Conservation (phyloP, 805 yeast genomes). For the Ogataea saltuana region DNA sequence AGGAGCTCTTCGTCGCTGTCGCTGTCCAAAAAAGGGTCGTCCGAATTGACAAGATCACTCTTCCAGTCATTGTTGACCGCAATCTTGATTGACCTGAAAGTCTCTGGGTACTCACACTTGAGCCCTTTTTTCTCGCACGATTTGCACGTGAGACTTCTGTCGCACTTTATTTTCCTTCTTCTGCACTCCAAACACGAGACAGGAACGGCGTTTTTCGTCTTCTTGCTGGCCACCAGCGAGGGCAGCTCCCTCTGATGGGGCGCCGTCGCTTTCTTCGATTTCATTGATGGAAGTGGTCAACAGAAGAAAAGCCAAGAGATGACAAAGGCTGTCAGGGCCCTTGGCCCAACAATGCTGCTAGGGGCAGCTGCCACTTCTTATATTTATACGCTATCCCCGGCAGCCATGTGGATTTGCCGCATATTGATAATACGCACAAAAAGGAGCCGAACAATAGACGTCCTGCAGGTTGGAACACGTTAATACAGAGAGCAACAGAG, state of each 20-base stretch:
- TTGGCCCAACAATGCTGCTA: too few relatives aligned
- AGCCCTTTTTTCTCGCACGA: constrained; percentile 41
- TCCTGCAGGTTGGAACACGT: too few relatives aligned
- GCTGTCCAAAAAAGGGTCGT: neutral
- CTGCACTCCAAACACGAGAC: constrained; percentile 38
- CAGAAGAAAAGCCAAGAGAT: too few relatives aligned
- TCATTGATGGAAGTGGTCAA: too few relatives aligned
- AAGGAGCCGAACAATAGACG: too few relatives aligned
- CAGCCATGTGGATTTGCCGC: too few relatives aligned
- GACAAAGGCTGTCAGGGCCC: too few relatives aligned
- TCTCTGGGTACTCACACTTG: constrained; percentile 45
- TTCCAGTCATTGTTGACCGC: constrained; percentile 6
- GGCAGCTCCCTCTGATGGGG: too few relatives aligned
- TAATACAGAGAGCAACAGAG: too few relatives aligned
- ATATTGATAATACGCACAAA: too few relatives aligned
- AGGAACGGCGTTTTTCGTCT: constrained; percentile 22
- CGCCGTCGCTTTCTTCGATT: neutral
- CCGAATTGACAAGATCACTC: neutral
- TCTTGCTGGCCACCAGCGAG: neutral
- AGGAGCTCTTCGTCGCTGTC: neutral
- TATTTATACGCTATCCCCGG: too few relatives aligned
- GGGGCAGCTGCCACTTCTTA: too few relatives aligned
- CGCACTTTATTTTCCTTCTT: constrained; percentile 38
- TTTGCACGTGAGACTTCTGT: constrained; percentile 40
- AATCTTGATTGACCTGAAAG: constrained; percentile 44